Conservation (phyloP, 2,329 filamentous ascomycete species). For the Pseudovirgaria hyperparasitica region DNA sequence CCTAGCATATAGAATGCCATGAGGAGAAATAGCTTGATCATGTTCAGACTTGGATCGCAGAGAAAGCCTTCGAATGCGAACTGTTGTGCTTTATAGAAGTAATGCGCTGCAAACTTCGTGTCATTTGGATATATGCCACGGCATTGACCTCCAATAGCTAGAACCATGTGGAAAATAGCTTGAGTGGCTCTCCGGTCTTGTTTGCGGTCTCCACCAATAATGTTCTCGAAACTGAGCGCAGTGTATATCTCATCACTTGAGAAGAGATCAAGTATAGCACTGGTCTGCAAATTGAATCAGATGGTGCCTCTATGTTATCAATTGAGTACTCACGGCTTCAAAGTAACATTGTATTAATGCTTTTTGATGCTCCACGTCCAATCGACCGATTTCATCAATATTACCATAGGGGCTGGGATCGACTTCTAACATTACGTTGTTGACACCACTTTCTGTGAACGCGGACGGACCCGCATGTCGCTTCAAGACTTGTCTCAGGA, state of each 20-base stretch:
- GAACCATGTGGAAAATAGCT: slow-evolving; percentile 30
- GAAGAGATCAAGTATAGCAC: slow-evolving; percentile 28
- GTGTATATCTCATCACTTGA: slow-evolving; percentile 13
- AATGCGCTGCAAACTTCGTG: slow-evolving; percentile 21
- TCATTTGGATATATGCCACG: slow-evolving; percentile 15
- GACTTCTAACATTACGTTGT: slow-evolving; percentile 42
- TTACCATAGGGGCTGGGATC: slow-evolving; percentile 18
- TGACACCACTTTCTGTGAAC: slow-evolving; percentile 39
- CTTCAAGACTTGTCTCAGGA: slow-evolving; percentile 35
- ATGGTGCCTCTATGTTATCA: slow-evolving; percentile 10
- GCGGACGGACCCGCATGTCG: slow-evolving; percentile 41
- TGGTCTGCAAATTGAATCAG: slow-evolving; percentile 18
- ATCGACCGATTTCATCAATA: slow-evolving; percentile 13
- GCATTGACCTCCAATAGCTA: slow-evolving; percentile 43
- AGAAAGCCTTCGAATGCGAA: slow-evolving; percentile 39
- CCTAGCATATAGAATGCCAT: slow-evolving; percentile 49
- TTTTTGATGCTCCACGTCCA: slow-evolving; percentile 19
- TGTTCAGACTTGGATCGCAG: slow-evolving; percentile 40
- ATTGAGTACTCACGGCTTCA: slow-evolving; percentile 17
- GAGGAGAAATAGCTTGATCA: slow-evolving; percentile 40
- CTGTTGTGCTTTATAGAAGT: slow-evolving; percentile 37
- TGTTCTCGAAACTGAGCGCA: slow-evolving; percentile 2
- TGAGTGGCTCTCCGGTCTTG: slow-evolving; percentile 12
- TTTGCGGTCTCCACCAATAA: no score
- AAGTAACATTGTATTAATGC: slow-evolving; percentile 20